These are phyloP conservation scores for Cyclotella choctawhatcheeana DNA, from an alignment of 108 stramenopile species.

Conservation along the genomic window DNA sequence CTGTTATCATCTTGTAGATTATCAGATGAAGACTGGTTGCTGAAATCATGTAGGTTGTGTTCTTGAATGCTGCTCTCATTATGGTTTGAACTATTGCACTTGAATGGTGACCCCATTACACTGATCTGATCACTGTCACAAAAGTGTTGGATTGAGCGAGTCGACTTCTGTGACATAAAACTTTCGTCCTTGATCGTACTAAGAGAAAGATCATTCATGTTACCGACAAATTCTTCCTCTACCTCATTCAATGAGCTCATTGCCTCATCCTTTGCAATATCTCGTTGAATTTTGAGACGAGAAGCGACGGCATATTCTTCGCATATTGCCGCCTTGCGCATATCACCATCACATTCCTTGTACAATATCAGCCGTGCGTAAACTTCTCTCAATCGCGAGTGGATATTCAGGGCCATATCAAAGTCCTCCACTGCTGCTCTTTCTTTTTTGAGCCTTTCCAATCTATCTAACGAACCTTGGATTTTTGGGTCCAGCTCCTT, in stretches of 20 bases:
- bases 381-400: constrained; percentile 40
- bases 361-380: constrained; percentile 41
- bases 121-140: neutral
- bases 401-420: constrained; percentile 46
- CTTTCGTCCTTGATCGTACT: constrained; percentile 41
- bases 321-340: constrained; percentile 41
- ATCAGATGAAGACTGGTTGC: too few relatives aligned
- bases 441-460: constrained; percentile 51
- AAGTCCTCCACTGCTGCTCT: constrained; percentile 52
- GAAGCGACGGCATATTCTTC: constrained; percentile 55
- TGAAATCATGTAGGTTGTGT: neutral
- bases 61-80: neutral
- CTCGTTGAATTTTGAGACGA: constrained; percentile 52
- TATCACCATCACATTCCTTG: constrained; percentile 41
- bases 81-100: neutral
- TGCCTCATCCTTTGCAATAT: constrained; percentile 28
- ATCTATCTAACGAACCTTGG: constrained; percentile 30
- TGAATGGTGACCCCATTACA: neutral
- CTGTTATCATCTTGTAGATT: constrained; percentile 16
- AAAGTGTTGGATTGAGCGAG: neutral
- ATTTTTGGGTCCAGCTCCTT: constrained; percentile 45
- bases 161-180: constrained; percentile 32
- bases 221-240: constrained; percentile 30
- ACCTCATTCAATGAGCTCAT: constrained; percentile 33
- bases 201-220: constrained; percentile 22